Evolutionary conservation across 192 early-diverging fungal genomes (phyloP), one percentile per base, ranked within the genome.

Genomic region (Coemansia sp.): DNA sequence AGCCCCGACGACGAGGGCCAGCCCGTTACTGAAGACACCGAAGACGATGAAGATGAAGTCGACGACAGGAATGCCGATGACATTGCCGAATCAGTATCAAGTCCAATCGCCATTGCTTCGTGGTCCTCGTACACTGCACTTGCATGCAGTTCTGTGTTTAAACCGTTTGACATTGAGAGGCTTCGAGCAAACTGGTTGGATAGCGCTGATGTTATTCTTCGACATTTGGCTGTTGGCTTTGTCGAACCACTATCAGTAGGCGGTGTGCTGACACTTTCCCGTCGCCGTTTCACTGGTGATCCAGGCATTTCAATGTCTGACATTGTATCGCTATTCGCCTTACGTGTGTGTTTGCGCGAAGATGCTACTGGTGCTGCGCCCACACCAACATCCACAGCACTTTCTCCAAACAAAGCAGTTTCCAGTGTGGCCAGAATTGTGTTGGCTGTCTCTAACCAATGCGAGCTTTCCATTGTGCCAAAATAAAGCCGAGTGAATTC

Each of bases 111-210:
- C 17, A 26, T 15, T 25, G 17, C 47, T 25, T 12, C 26, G 3
- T 36, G 17, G 20, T n/a, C 49, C 36, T 60, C 49, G 12, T 23
- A 42, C 15, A 23, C 18, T 1, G 44, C 31, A 31, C 12, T 61
- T 1, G 21, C 36, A 11, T 23, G 37, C n/a, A 14, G 26, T 52
- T 44, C 18, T 8, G 17, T 48, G 2, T 18, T 18, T 6, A 54
- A 25, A 49, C 40, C 46, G 54, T 60, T 66, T 50, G 54, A 66
- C 58, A 80, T 55, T 5, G 77, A 80, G 28, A 80, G 48, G n/a
- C 77, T 80, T 28, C 77, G 71, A 2, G 77, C 77, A 71, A 80
- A 80, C 48, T 74, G 77, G 61, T 68, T 73, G 1, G 77, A 74
- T 34, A 80, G 60, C 6, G 68, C 68, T 15, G 67, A 54, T 8